phyloP scores from a whole-genome alignment of 2,329 filamentous ascomycete species.

The Nothopassalora personata region DNA sequence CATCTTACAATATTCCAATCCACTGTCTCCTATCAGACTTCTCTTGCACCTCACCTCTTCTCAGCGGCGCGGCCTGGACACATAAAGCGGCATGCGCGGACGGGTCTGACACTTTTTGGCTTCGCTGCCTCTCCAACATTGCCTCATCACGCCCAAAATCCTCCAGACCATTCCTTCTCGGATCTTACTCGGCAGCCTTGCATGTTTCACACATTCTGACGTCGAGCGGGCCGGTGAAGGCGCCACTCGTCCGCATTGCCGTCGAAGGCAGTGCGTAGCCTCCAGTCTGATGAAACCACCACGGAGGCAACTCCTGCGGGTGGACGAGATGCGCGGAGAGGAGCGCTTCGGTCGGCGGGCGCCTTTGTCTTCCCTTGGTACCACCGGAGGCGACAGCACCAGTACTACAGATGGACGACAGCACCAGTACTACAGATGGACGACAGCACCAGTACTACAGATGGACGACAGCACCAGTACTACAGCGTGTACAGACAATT shows the following conservation, averaged over 20 bases:
- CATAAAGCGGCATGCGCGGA: neutral
- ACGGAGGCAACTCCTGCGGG: neutral
- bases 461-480: too few relatives aligned
- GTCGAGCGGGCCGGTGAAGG: neutral
- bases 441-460: too few relatives aligned
- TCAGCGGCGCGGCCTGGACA: neutral
- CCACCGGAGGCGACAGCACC: neutral
- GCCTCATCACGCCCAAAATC: neutral
- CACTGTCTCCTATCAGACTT: too few relatives aligned
- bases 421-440: too few relatives aligned
- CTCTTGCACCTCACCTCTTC: neutral
- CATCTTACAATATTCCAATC: neutral
- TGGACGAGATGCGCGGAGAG: neutral
- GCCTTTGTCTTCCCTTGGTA: neutral
- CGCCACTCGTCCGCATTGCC: neutral
- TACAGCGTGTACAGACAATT: too few relatives aligned
- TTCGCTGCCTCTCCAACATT: neutral
- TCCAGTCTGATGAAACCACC: neutral
- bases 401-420: too few relatives aligned
- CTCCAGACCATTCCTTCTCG: neutral
- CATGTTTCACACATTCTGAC: neutral
- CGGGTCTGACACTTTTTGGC: too few relatives aligned
- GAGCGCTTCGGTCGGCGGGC: neutral
- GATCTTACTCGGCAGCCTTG: neutral
- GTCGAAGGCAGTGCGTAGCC: neutral